Evolutionary conservation across 805 yeast genomes (phyloP), one percentile per base, ranked within the genome.

Genomic region (Candida quercuum): DNA sequence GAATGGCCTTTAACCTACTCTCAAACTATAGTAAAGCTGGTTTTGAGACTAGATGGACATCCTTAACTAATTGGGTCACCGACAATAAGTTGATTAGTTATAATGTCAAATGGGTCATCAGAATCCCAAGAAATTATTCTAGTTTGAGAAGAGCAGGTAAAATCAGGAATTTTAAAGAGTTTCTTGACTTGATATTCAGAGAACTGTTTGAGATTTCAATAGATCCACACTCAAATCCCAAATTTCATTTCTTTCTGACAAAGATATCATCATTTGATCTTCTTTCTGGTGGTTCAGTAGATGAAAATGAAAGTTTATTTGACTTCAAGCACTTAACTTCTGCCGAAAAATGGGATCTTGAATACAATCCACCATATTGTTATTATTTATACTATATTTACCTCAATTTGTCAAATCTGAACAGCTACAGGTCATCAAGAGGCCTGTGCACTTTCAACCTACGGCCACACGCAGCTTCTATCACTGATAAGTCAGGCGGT

Each of bases 31-130:
- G 28, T 37, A 38, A 46, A 34, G 36, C 40, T 4, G 26, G 40
- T 8, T 35, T 44, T 1, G 25, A 34, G 4, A 37, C 35, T 11
- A 40, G 38, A 25, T 66, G 69, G 69, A 29, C 39, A 0, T 50
- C 56, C 13, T 56, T 66, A 28, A 45, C 66, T 1, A 37, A 51
- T 15, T 65, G 69, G 69, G 41, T 65, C 7, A 46, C 54, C 8
- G 57, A 52, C 38, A 60, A 67, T 53, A 59, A 60, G 39, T 43
- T 66, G 10, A 55, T 64, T 1, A 63, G 69, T 21, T 61, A 63
- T 36, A 66, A 66, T 35, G 55, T 65, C 12, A 60, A 63, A 15
- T 66, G 69, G 69, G 53, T 60, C 24, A 52, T 66, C 5, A 55
- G 60, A 33, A 47, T 65, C 3, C 50, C 59, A 21, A 56, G 69